Conservation (phyloP, 1,139 yeast species). For the Geotrichum australiense region DNA sequence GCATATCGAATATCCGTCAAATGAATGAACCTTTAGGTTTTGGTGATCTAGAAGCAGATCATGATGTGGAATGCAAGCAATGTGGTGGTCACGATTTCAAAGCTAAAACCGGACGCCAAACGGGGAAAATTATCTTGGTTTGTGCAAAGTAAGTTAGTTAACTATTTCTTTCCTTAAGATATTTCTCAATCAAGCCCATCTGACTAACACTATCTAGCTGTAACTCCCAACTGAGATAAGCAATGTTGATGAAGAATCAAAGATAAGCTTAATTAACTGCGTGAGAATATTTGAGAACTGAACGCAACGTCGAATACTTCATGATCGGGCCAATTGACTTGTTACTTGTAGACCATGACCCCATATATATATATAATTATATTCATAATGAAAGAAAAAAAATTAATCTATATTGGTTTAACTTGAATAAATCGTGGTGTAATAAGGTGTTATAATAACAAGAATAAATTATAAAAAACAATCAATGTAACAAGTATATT, state of each 20-base stretch:
- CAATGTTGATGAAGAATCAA: no score
- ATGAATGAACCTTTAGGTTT: background rate
- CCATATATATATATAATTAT: no score
- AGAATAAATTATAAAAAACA: no score
- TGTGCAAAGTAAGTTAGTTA: conserved; percentile 11
- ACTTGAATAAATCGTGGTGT: no score
- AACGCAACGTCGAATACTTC: no score
- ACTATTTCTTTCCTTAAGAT: background rate
- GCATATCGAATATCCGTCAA: conserved; percentile 1
- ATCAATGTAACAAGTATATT: no score
- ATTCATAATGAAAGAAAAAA: no score
- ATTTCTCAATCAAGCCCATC: background rate
- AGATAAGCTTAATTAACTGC: no score
- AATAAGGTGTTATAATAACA: no score
- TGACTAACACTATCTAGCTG: conserved; percentile 4
- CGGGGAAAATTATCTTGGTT: conserved; percentile 7
- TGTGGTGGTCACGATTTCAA: conserved; percentile 14
- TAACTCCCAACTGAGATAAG: background rate
- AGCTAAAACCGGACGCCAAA: conserved; percentile 9
- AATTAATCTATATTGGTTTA: no score
- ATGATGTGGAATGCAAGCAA: conserved; percentile 8
- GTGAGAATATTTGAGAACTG: no score
- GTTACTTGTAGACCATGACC: background rate
- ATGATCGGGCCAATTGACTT: no score
- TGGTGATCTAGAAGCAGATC: conserved; percentile 1